Evolutionary conservation across 345 rosid genomes (phyloP).

Genomic region (Mallotus nudiflorus): DNA sequence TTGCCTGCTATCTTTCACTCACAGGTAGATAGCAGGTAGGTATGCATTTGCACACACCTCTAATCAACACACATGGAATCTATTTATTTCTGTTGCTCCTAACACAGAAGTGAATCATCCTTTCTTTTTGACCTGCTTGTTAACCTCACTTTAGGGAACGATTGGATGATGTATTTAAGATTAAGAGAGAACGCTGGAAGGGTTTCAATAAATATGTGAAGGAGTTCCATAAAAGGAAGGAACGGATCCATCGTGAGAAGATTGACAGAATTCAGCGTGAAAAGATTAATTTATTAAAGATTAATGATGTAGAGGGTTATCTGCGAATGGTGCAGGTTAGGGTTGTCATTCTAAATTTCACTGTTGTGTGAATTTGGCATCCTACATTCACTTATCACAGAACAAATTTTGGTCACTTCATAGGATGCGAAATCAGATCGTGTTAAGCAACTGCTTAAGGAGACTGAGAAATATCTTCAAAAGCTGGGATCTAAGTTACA

Average conservation of each 20-base stretch:
- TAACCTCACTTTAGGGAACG: constrained; percentile 64
- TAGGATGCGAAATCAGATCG: constrained; percentile 97
- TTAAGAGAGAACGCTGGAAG: constrained; percentile 86
- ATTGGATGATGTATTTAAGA: constrained; percentile 76
- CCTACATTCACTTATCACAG: constrained; percentile 15
- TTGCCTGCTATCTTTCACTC: constrained; percentile 3
- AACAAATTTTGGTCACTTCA: constrained; percentile 8
- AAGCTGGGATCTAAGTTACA: constrained; percentile 83
- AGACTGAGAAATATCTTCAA: constrained; percentile 89
- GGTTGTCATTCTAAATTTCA: constrained; percentile 15
- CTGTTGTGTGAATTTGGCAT: neutral
- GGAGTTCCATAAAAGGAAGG: constrained; percentile 92
- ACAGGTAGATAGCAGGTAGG: neutral
- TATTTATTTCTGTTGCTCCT: neutral
- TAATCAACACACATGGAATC: neutral
- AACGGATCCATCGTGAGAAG: constrained; percentile 83
- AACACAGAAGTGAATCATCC: neutral
- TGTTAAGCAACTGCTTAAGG: constrained; percentile 82
- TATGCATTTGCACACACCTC: neutral
- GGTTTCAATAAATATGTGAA: constrained; percentile 82
- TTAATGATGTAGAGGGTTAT: constrained; percentile 96
- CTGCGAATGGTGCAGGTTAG: constrained; percentile 94
- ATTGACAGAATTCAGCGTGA: constrained; percentile 93
- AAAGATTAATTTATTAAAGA: constrained; percentile 87
- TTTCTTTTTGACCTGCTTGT: constrained; percentile 22